These are phyloP conservation scores for Pseudozyma sp. DNA, from an alignment of 1,284 basidiomycete species.

Conservation along the genomic window DNA sequence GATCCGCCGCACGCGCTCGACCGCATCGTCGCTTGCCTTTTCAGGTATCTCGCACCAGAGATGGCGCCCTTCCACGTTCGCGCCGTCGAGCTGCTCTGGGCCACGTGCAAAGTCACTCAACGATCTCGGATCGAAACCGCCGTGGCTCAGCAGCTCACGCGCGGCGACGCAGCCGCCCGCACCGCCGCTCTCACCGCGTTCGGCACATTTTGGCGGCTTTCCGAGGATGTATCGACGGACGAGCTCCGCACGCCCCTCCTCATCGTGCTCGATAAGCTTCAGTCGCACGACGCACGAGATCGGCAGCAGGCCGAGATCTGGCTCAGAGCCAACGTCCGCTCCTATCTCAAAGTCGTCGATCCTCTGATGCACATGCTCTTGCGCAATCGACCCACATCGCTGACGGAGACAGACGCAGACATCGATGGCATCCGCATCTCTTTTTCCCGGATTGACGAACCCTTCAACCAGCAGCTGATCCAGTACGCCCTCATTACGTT, in stretches of 20 bases:
- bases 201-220: constrained; percentile 89
- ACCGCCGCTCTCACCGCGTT: constrained; percentile 82
- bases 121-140: constrained; percentile 39
- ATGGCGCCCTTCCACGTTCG: constrained; percentile 82
- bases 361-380: constrained; percentile 51
- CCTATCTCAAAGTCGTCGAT: constrained; percentile 55
- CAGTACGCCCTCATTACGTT: constrained; percentile 79
- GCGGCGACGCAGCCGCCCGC: constrained; percentile 7
- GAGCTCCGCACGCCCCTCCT: constrained; percentile 77
- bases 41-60: constrained; percentile 79
- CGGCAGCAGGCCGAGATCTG: constrained; percentile 53
- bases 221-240: constrained; percentile 73
- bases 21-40: constrained; percentile 72
- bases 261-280: constrained; percentile 82
- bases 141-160: constrained; percentile 37
- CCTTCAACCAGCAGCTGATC: constrained; percentile 81
- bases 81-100: constrained; percentile 87
- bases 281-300: constrained; percentile 38
- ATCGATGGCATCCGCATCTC: constrained; percentile 16
- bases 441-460: constrained; percentile 74
- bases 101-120: constrained; percentile 33
- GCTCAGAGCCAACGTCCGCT: constrained; percentile 55
- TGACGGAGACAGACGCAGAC: constrained; percentile 1
- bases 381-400: constrained; percentile 12
- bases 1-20: constrained; percentile 29